Evolutionary conservation across 2,329 filamentous ascomycete genomes (phyloP).

Genomic region (Emmonsia crescens): DNA sequence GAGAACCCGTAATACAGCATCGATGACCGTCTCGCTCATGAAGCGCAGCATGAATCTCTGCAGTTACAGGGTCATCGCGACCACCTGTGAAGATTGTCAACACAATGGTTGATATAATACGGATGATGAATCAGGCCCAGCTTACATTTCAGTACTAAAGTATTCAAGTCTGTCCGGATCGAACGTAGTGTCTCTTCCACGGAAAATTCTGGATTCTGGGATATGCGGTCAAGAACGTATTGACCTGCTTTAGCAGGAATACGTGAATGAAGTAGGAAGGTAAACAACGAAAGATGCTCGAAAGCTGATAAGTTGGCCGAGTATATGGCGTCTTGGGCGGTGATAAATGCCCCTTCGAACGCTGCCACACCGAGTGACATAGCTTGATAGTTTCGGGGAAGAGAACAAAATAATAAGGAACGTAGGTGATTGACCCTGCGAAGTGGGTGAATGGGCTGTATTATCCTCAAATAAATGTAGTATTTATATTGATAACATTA

Average conservation of each 20-base stretch:
- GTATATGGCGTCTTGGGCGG: not conserved
- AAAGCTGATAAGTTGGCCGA: not conserved
- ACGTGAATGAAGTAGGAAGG: not conserved
- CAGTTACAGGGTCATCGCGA: not conserved
- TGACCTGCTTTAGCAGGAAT: not conserved
- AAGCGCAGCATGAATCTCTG: not conserved
- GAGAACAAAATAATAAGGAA: too few relatives aligned
- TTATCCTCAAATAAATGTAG: too few relatives aligned
- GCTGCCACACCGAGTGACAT: not conserved
- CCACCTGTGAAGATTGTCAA: not conserved
- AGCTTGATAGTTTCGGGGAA: too few relatives aligned
- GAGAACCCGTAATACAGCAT: conserved; percentile 1
- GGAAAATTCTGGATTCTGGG: not conserved
- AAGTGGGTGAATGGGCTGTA: too few relatives aligned
- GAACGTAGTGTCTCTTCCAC: not conserved
- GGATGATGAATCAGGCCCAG: conserved; percentile 1
- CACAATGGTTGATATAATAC: not conserved
- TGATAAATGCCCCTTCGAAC: not conserved
- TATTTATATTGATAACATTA: too few relatives aligned
- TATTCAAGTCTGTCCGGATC: not conserved
- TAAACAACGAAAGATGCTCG: not conserved
- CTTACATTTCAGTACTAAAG: conserved; percentile 2
- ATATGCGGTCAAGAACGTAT: conserved; percentile 3
- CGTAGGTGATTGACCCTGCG: too few relatives aligned
- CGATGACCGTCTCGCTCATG: not conserved